phyloP scores from a whole-genome alignment of 2,329 filamentous ascomycete species.

The Alternaria ventricosa region DNA sequence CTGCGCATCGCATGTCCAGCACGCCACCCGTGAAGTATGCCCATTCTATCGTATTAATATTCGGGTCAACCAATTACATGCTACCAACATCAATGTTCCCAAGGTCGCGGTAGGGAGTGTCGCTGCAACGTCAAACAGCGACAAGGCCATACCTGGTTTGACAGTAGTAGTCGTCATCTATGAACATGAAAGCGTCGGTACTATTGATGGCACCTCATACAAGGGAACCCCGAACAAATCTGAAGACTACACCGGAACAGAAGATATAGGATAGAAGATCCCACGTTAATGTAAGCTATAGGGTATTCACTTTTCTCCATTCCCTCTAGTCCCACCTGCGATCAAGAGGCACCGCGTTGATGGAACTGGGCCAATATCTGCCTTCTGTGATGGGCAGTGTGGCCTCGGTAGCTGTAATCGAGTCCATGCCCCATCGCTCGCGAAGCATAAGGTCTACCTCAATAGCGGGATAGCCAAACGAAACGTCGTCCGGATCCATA shows the following conservation, averaged over 20 bases:
- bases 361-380: slow-evolving; percentile 13
- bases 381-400: slow-evolving; percentile 8
- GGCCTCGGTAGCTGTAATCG: not conserved
- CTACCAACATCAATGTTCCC: not conserved
- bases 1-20: slow-evolving; percentile 7
- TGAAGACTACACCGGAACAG: accelerated
- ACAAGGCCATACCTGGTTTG: not conserved
- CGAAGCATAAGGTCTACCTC: not conserved
- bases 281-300: accelerated
- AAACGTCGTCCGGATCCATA: too few relatives aligned
- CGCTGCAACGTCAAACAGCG: not conserved
- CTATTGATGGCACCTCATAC: not conserved
- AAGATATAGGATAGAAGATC: not conserved
- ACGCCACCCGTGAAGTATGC: not conserved
- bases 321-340: not conserved
- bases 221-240: not conserved
- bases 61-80: not conserved
- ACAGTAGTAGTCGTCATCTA: not conserved
- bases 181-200: not conserved
- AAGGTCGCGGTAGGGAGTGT: not conserved
- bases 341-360: not conserved
- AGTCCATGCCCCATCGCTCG: slow-evolving; percentile 19
- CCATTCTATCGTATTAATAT: not conserved
- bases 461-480: not conserved
- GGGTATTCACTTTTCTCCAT: not conserved